Conservation (phyloP, 495 filamentous ascomycete genomes). For the Amniculicola lignicola region DNA sequence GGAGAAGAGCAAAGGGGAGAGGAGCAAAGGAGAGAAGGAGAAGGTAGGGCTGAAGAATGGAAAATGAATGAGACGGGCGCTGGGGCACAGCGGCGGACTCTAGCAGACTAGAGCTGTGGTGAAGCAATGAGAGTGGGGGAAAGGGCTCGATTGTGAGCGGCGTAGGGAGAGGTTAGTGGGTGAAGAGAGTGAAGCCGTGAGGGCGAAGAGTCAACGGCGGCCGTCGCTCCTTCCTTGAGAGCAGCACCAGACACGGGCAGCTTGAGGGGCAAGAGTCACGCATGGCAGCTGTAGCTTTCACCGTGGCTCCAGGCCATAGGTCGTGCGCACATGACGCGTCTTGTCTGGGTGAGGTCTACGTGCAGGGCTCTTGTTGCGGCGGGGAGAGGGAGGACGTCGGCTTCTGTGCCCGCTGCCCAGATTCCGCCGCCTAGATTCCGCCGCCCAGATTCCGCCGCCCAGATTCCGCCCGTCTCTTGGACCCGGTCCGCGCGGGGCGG, state of each 20-base stretch:
- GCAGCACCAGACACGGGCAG: neutral
- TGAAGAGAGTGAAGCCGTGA: constrained; percentile 4
- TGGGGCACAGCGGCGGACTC: neutral
- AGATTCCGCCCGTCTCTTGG: no score
- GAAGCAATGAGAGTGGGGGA: constrained; percentile 20
- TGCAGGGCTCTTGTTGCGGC: no score
- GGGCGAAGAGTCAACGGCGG: constrained; percentile 15
- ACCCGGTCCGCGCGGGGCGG: constrained; percentile 3
- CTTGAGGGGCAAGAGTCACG: no score
- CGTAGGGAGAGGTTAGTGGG: constrained; percentile 8
- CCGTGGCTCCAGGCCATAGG: no score
- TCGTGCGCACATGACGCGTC: no score
- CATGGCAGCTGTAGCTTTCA: no score
- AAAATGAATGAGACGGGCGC: constrained; percentile 26
- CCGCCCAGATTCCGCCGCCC: no score
- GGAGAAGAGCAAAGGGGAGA: neutral
- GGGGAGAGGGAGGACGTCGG: no score
- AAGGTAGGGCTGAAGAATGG: constrained; percentile 14
- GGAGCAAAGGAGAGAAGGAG: neutral
- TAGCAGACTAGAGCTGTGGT: constrained; percentile 21
- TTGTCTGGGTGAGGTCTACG: no score
- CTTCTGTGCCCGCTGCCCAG: no score
- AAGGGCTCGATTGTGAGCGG: constrained; percentile 5
- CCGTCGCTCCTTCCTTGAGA: constrained; percentile 19
- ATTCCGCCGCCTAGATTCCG: no score